Evolutionary conservation across 306 rosid species (phyloP), one percentile per base, ranked within the genome.

Genomic region (Cucurbita ficifolia): DNA sequence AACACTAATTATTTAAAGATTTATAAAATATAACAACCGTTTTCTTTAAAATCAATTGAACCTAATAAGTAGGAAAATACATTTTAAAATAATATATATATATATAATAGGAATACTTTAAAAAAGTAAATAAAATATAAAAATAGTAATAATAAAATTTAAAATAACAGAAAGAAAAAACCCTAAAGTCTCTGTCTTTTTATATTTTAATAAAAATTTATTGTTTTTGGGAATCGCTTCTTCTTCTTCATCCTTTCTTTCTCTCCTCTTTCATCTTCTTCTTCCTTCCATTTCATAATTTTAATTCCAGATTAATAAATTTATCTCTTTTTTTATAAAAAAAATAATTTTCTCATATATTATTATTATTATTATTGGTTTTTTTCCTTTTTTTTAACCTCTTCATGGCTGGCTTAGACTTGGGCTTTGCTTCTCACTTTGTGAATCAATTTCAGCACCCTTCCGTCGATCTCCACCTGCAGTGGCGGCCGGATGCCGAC

Each of bases 341-440:
- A n/a, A n/a, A n/a, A n/a, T n/a, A 10, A 29, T 33, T 59, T 62
- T 16, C 18, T 38, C 24, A 35, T 48, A 58, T 16, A 76, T 75
- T 81, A 79, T 56, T 73, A 58, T 56, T 70, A 63, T 57, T 51
- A 69, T 62, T 57, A 48, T 52, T 81, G 71, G 78, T 83, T 81
- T 79, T 74, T 80, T 77, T 54, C 75, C 82, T 83, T 80, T 79
- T 55, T 52, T 82, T 70, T 29, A 81, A 81, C 64, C 62, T 49
- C 78, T 87, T 65, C 85, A 93, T 93, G 98, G 96, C 96, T 85
- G 96, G 97, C 84, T 83, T 93, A 86, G 96, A 90, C 88, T 85
- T 93, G 84, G 90, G 97, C 75, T 90, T 96, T 82, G 90, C 96
- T 77, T 90, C 98, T 75, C 94, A 85, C 87, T 90, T 93, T 80